Base-by-base conservation (phyloP, 2,329 filamentous ascomycete genomes). In the Apiospora malaysiana region DNA sequence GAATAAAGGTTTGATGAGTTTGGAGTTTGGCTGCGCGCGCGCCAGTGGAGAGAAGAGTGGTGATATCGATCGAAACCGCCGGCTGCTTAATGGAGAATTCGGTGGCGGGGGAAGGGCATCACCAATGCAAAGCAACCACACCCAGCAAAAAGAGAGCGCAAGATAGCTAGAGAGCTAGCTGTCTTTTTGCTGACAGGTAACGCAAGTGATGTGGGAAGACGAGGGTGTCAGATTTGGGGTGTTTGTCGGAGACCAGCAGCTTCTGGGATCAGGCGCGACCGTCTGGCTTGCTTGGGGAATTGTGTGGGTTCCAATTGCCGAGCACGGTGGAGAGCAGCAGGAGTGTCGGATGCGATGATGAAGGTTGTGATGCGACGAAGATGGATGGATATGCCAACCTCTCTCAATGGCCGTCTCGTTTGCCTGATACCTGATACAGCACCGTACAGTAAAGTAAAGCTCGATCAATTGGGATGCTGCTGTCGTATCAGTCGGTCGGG, bases 91-190 rank as follows among this genome's bases (percentile, higher is more conserved):
- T 63, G 32, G 32, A 63, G 56, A 69, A 69, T 69, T 69, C 68
- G 47, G 68, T 69, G 68, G 68, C 68, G 68, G 68, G 68, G 47
- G n/a, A 69, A 59, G 47, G 47, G 47, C 68, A 69, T 69, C 68
- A 69, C 46, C 68, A 69, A n/a, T 40, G 27, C 56, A 63, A 63
- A n/a, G 21, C 56, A 67, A 21, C 25, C 45, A 37, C 42, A 21
- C 23, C 16, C 42, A 46, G 42, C 42, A 46, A 45, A 46, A 45
- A 67, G 23, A 46, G 40, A 67, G 32, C 18, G 18, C 32, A n/a
- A 10, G 56, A 63, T n/a, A 63, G 56, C 56, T 59, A 37, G 51
- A 37, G 37, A 59, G 51, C 27, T 63, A 63, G 56, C 32, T 63
- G 32, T 63, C 56, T 63, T 40, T 63, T 40, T 40, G 56, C 56